Evolutionary conservation across 768 basidiomycete species (phyloP).

Genomic region (Leccinum obscurum): DNA sequence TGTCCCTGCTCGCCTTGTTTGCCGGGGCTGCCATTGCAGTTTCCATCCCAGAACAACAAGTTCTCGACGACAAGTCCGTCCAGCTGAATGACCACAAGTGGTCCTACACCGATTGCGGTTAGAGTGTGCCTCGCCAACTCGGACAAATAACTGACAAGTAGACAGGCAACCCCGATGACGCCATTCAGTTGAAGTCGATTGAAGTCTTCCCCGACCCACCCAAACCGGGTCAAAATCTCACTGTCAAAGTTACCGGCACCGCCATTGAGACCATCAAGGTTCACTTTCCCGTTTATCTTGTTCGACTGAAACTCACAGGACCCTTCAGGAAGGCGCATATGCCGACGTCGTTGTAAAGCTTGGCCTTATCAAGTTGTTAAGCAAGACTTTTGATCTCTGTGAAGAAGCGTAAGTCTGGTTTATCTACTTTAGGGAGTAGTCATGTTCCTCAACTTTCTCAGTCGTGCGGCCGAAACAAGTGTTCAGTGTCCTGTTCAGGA

Average conservation of each 20-base stretch:
- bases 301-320: constrained; percentile 11
- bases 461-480: constrained; percentile 69
- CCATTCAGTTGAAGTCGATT: constrained; percentile 70
- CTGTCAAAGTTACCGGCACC: constrained; percentile 72
- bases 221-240: constrained; percentile 80
- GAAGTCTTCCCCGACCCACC: constrained; percentile 85
- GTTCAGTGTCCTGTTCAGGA: constrained; percentile 83
- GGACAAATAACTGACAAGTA: constrained; percentile 4
- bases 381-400: constrained; percentile 85
- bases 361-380: constrained; percentile 87
- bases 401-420: constrained; percentile 82
- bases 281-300: constrained; percentile 12
- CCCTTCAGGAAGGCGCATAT: constrained; percentile 78
- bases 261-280: constrained; percentile 69
- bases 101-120: constrained; percentile 77
- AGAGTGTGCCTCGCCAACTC: constrained; percentile 28
- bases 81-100: constrained; percentile 50
- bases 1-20: constrained; percentile 32
- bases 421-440: background rate
- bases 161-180: constrained; percentile 46
- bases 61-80: constrained; percentile 31
- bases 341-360: constrained; percentile 91
- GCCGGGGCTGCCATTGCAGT: constrained; percentile 27
- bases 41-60: constrained; percentile 31
- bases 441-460: constrained; percentile 31